A percentile compares a stretch with the other conserved stretches of the same genome.
Conservation (phyloP, 2,329 filamentous ascomycete genomes). For the Lithohypha guttulata region DNA sequence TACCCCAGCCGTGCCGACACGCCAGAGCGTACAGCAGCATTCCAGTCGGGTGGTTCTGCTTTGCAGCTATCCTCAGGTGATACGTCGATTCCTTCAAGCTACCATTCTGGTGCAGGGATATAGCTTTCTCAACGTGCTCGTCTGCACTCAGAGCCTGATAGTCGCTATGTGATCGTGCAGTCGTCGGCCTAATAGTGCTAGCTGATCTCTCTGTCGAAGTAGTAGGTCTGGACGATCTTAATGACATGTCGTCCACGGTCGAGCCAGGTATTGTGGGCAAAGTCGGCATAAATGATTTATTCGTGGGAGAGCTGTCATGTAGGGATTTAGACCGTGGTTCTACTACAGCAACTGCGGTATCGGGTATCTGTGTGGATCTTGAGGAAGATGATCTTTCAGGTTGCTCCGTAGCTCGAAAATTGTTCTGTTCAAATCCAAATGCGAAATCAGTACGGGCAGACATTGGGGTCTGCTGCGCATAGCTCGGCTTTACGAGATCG, state of each 20-base stretch:
- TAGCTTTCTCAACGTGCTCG: constrained; percentile 81
- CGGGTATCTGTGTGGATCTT: constrained; percentile 11
- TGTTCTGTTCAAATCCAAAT: constrained; percentile 17
- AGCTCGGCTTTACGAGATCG: constrained; percentile 11
- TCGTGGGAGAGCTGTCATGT: no score
- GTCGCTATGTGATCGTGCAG: constrained; percentile 22
- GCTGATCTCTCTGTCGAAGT: constrained; percentile 40
- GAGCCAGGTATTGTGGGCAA: constrained; percentile 19
- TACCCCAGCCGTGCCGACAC: constrained; percentile 94
- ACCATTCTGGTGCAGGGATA: constrained; percentile 79
- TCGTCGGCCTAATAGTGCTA: constrained; percentile 45
- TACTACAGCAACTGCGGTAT: no score
- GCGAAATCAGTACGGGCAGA: constrained; percentile 8
- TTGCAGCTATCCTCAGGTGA: constrained; percentile 80
- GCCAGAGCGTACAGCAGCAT: constrained; percentile 95
- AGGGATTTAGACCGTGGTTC: no score
- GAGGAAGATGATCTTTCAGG: constrained; percentile 10
- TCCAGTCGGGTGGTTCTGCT: constrained; percentile 74
- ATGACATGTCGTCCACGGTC: constrained; percentile 35
- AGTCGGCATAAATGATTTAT: no score
- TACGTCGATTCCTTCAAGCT: constrained; percentile 90
- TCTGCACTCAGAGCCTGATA: constrained; percentile 44
- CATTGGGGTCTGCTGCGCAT: no score
- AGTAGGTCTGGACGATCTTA: constrained; percentile 36
- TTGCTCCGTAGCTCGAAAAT: constrained; percentile 5